Percentiles rank a stretch among this genome's conserved stretches.
Conservation (phyloP, 257 asterid species). For the Lantana camara region DNA sequence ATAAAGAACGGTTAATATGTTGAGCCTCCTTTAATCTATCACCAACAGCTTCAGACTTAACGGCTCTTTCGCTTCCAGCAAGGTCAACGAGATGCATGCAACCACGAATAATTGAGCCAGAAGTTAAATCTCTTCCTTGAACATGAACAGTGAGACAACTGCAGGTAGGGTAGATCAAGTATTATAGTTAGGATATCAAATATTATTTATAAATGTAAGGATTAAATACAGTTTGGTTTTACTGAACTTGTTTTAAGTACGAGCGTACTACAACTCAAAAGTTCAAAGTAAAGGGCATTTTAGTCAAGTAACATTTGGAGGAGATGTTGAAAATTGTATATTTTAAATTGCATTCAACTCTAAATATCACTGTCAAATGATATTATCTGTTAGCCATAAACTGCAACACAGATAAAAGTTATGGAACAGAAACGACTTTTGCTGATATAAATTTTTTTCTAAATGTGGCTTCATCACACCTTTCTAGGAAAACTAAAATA, state of each 20-base stretch:
- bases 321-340: no score
- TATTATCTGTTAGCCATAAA: not conserved
- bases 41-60: slow-evolving; percentile 70
- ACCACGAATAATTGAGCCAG: slow-evolving; percentile 64
- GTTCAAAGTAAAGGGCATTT: no score
- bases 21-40: slow-evolving; percentile 80
- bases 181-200: slow-evolving; percentile 7
- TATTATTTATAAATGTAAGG: not conserved
- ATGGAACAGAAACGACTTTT: no score
- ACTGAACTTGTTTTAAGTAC: no score
- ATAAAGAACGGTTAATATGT: slow-evolving; percentile 75
- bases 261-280: no score
- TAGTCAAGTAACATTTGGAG: no score
- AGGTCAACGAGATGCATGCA: slow-evolving; percentile 90
- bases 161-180: slow-evolving; percentile 32
- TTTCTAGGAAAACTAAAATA: no score
- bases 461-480: no score
- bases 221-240: no score
- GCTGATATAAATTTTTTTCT: no score
- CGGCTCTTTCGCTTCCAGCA: slow-evolving; percentile 90
- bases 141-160: slow-evolving; percentile 89
- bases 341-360: no score
- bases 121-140: slow-evolving; percentile 75
- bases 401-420: no score
- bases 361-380: not conserved